These are phyloP conservation scores for Phytophthora podocarpi DNA, from an alignment of 352 stramenopile species.

Conservation along the genomic window DNA sequence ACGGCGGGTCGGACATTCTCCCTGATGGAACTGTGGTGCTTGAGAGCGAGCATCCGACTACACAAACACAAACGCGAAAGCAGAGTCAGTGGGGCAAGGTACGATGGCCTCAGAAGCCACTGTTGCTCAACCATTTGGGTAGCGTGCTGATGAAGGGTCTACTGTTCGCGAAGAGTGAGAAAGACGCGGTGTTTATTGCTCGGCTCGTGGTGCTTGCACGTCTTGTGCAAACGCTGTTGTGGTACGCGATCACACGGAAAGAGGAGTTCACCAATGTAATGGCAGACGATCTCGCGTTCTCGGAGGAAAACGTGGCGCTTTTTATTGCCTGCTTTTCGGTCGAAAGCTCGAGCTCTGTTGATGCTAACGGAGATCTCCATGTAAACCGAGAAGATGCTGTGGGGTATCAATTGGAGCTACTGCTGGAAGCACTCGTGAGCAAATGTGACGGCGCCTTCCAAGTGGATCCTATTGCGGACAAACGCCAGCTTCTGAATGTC, in stretches of 20 bases:
- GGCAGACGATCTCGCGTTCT: slow-evolving; percentile 57
- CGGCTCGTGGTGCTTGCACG: slow-evolving; percentile 72
- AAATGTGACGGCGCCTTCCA: slow-evolving; percentile 42
- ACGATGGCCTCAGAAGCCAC: slow-evolving; percentile 72
- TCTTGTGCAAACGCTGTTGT: slow-evolving; percentile 78
- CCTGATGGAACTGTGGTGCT: slow-evolving; percentile 68
- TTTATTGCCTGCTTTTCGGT: slow-evolving; percentile 60
- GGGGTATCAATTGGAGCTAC: slow-evolving; percentile 33
- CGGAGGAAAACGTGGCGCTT: slow-evolving; percentile 55
- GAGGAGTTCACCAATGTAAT: slow-evolving; percentile 69
- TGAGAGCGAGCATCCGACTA: slow-evolving; percentile 79
- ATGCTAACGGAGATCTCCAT: neutral
- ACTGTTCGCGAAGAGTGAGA: slow-evolving; percentile 55
- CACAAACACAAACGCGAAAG: slow-evolving; percentile 87
- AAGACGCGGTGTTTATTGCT: slow-evolving; percentile 65
- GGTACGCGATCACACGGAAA: slow-evolving; percentile 67
- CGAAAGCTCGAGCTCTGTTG: slow-evolving; percentile 5
- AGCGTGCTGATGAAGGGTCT: slow-evolving; percentile 77
- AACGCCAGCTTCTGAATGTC: slow-evolving; percentile 68
- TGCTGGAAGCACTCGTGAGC: slow-evolving; percentile 33
- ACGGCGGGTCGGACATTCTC: slow-evolving; percentile 74
- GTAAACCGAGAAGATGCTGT: slow-evolving; percentile 29
- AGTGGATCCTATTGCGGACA: slow-evolving; percentile 36
- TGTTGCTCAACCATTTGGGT: slow-evolving; percentile 76
- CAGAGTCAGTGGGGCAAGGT: slow-evolving; percentile 87